Conservation (phyloP, 139 green algal species). For the Chlorokybus atmophyticus region DNA sequence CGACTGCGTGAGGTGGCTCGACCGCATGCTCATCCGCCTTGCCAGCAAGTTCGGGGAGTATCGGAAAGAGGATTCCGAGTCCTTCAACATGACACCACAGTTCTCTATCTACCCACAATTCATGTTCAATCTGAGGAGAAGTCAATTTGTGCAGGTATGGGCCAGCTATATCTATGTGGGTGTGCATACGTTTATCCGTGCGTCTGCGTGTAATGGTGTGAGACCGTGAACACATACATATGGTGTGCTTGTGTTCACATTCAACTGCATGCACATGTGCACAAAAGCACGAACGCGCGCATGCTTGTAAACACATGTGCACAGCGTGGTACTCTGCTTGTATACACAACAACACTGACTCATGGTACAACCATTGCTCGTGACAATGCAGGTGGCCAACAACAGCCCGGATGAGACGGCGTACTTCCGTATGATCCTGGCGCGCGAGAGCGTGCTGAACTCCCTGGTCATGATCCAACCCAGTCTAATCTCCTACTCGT, state of each 20-base stretch:
- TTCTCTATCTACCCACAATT: slow-evolving; percentile 95
- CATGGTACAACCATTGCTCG: too few species aligned
- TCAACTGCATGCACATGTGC: background rate
- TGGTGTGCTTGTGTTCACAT: too few species aligned
- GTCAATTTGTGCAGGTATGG: slow-evolving; percentile 74
- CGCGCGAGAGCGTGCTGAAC: slow-evolving; percentile 62
- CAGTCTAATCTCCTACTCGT: slow-evolving; percentile 67
- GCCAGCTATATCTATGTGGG: too few species aligned
- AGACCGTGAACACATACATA: too few species aligned
- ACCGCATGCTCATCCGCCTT: slow-evolving; percentile 66
- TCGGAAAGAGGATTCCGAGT: slow-evolving; percentile 79
- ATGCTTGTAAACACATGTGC: too few species aligned
- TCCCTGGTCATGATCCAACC: slow-evolving; percentile 75
- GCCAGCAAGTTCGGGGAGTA: slow-evolving; percentile 54
- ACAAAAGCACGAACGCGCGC: background rate
- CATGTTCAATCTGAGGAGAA: slow-evolving; percentile 96
- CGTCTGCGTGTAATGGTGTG: too few species aligned
- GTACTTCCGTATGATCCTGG: slow-evolving; percentile 75
- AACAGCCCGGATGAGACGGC: slow-evolving; percentile 94
- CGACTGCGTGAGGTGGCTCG: slow-evolving; percentile 87
- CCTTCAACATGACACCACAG: slow-evolving; percentile 68
- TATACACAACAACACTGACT: too few species aligned
- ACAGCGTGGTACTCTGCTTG: too few species aligned
- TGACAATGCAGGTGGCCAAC: slow-evolving; percentile 60
- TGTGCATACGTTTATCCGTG: too few species aligned